Conservation (phyloP, 495 filamentous ascomycete genomes). For the Neurospora terricola region DNA sequence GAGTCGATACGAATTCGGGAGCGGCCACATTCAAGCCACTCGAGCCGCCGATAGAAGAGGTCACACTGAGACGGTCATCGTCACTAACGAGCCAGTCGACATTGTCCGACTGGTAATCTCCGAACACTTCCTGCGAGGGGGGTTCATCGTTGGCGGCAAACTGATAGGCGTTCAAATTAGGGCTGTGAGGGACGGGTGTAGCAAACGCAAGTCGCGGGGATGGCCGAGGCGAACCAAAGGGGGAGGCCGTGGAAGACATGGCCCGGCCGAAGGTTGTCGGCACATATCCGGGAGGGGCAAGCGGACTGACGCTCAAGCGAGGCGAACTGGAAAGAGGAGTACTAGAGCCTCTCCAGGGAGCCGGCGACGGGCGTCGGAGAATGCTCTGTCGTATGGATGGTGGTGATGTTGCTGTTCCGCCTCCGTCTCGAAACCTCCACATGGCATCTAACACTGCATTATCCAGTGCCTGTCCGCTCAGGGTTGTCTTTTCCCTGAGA, state of each 20-base stretch:
- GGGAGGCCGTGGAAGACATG: constrained; percentile 69
- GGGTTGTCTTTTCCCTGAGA: constrained; percentile 63
- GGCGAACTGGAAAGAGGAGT: constrained; percentile 72
- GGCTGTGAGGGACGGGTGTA: constrained; percentile 86
- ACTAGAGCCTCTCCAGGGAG: constrained; percentile 76
- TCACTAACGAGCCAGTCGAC: constrained; percentile 96
- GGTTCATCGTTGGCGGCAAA: constrained; percentile 59
- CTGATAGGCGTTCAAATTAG: constrained; percentile 87
- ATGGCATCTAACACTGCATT: constrained; percentile 84
- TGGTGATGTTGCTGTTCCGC: constrained; percentile 65
- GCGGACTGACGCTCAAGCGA: constrained; percentile 68
- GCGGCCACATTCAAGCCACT: constrained; percentile 64
- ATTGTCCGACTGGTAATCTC: constrained; percentile 84
- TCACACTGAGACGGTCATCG: constrained; percentile 60
- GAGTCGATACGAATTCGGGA: constrained; percentile 63
- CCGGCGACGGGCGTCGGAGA: constrained; percentile 81
- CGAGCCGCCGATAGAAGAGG: constrained; percentile 52
- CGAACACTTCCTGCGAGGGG: constrained; percentile 74
- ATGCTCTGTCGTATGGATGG: constrained; percentile 76
- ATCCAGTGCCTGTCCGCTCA: constrained; percentile 72
- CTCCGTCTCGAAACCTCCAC: constrained; percentile 80
- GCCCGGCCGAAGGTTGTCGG: constrained; percentile 63
- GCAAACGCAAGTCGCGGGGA: constrained; percentile 88
- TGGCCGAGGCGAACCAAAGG: constrained; percentile 88
- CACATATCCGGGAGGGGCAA: constrained; percentile 72